phyloP scores from a whole-genome alignment of 2,329 filamentous ascomycete species.

The Arthrobotrys sinensis region DNA sequence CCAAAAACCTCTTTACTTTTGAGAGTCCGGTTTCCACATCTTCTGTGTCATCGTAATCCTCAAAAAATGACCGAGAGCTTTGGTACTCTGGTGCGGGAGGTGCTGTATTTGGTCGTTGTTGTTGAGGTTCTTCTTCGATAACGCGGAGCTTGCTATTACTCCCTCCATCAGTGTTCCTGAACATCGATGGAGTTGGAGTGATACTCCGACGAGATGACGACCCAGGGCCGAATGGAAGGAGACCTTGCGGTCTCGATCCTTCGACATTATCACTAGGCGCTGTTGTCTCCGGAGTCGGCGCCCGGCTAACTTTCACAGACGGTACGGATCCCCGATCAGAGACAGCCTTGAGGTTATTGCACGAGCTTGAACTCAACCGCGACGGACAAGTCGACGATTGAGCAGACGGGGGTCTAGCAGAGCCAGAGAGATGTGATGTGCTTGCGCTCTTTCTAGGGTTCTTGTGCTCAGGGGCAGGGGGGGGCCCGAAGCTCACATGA shows the following conservation, averaged over 20 bases:
- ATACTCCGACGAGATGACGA: constrained; percentile 2
- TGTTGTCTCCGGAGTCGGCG: not conserved
- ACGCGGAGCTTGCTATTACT: constrained; percentile 16
- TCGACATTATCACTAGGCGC: not conserved
- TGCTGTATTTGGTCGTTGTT: constrained; percentile 28
- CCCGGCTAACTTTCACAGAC: not conserved
- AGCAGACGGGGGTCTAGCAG: not conserved
- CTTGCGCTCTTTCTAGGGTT: constrained; percentile 2
- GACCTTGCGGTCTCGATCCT: not conserved
- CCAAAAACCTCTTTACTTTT: constrained; percentile 32
- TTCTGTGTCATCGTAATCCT: constrained; percentile 42
- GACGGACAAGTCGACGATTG: not conserved
- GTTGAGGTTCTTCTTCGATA: constrained; percentile 43
- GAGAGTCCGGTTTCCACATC: constrained; percentile 10
- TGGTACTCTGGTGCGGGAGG: constrained; percentile 32
- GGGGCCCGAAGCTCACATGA: constrained; percentile 1
- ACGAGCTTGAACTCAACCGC: constrained; percentile 15
- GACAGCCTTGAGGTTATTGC: constrained; percentile 16
- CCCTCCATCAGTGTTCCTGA: constrained; percentile 25
- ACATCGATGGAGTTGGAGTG: constrained; percentile 39
- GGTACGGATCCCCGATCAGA: not conserved
- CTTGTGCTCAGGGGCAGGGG: not conserved
- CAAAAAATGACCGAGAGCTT: constrained; percentile 47
- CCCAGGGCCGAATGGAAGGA: not conserved
- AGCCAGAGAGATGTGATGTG: constrained; percentile 8